These are phyloP conservation scores for Chenopodium berlandieri DNA, from an alignment of 148 eudicot genomes.

Conservation along the genomic window DNA sequence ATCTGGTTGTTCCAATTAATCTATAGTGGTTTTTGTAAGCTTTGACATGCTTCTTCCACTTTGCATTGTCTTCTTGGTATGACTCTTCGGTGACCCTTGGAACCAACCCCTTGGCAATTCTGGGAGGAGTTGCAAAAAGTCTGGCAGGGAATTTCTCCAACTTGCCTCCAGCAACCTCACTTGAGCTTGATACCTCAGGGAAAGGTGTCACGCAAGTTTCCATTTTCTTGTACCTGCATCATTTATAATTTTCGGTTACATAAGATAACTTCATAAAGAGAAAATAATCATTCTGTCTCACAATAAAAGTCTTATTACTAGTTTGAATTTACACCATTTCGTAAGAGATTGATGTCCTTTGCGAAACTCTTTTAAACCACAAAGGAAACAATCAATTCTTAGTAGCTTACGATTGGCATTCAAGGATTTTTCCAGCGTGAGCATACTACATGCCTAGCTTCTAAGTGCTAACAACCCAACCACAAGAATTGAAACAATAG, in stretches of 20 bases:
- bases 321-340: not conserved
- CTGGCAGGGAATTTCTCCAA: constrained; percentile 60
- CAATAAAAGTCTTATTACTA: not conserved
- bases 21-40: constrained; percentile 55
- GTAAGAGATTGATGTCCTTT: not conserved
- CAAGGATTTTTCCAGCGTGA: not conserved
- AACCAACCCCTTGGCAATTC: constrained; percentile 57
- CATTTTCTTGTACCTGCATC: constrained; percentile 73
- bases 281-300: not conserved
- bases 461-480: not conserved
- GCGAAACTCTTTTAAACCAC: not conserved
- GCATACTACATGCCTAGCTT: not conserved
- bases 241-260: not conserved
- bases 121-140: constrained; percentile 58
- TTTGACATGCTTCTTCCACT: constrained; percentile 66
- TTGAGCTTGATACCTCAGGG: constrained; percentile 39
- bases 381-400: not conserved
- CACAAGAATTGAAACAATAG: not conserved
- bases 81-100: constrained; percentile 54
- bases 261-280: not conserved
- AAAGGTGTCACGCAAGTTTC: constrained; percentile 58
- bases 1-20: constrained; percentile 52
- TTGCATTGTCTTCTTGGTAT: constrained; percentile 48
- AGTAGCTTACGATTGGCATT: not conserved
- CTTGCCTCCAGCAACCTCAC: constrained; percentile 53